A percentile compares a stretch with the other conserved stretches of the same genome.
Evolutionary conservation across 495 filamentous ascomycete genomes (phyloP).

Genomic region (Xylaria curta): DNA sequence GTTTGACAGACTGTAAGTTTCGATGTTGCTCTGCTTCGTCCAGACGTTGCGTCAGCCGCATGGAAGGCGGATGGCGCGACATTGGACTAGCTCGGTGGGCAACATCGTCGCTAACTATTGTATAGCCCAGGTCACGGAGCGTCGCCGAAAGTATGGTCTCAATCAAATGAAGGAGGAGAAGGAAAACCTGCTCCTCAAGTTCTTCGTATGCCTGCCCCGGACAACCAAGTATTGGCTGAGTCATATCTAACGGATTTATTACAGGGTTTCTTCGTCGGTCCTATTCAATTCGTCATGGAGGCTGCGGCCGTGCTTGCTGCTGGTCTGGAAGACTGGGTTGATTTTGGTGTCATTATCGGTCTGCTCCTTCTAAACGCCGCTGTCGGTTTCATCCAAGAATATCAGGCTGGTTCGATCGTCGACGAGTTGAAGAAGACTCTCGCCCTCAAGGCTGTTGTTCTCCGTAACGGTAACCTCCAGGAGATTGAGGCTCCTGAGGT

Average conservation of each 20-base stretch:
- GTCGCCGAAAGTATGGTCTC: constrained; percentile 80
- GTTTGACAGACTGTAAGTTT: constrained; percentile 65
- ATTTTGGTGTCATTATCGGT: constrained; percentile 80
- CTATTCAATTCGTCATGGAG: constrained; percentile 96
- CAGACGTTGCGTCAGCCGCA: background rate
- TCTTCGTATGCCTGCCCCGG: constrained; percentile 55
- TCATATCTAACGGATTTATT: constrained; percentile 18
- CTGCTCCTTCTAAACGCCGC: constrained; percentile 78
- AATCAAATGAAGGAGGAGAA: constrained; percentile 93
- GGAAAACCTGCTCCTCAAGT: constrained; percentile 82
- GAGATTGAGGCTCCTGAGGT: constrained; percentile 81
- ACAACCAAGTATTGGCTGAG: too few species aligned
- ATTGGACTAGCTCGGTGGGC: background rate
- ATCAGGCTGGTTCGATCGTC: constrained; percentile 88
- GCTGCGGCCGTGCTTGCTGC: constrained; percentile 76
- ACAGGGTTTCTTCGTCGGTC: constrained; percentile 77
- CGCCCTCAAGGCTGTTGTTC: constrained; percentile 81
- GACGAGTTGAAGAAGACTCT: constrained; percentile 91
- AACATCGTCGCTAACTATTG: constrained; percentile 21
- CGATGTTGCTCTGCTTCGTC: background rate
- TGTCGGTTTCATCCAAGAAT: constrained; percentile 90
- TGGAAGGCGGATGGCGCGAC: background rate
- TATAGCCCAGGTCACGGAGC: constrained; percentile 64
- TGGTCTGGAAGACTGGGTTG: constrained; percentile 81
- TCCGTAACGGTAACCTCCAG: constrained; percentile 73